These are phyloP conservation scores for Helminthosporium solani DNA, from an alignment of 2,329 filamentous ascomycete species.

Conservation along the genomic window DNA sequence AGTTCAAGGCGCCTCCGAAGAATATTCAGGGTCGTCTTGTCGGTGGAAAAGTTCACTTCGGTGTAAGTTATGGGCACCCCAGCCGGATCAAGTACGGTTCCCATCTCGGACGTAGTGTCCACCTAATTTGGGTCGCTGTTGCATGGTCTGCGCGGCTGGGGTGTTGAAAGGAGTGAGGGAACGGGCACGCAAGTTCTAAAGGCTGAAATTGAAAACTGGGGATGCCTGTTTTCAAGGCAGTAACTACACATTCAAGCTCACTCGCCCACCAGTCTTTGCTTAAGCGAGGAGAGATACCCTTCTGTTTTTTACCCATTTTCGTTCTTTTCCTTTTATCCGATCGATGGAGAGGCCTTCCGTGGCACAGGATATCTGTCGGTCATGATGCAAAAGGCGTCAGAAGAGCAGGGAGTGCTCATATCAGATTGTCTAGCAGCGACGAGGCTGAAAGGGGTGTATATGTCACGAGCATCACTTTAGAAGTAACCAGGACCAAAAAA, in stretches of 20 bases:
- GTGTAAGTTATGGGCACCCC: background rate
- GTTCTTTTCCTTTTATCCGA: slow-evolving; percentile 10
- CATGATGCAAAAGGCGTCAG: background rate
- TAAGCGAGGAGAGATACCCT: slow-evolving; percentile 42
- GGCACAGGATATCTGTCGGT: slow-evolving; percentile 12
- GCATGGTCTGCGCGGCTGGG: slow-evolving; percentile 13
- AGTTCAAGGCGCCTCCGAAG: slow-evolving; percentile 21
- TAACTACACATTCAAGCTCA: slow-evolving; percentile 34
- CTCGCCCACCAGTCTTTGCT: slow-evolving; percentile 37
- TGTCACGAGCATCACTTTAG: slow-evolving; percentile 34
- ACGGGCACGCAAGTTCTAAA: slow-evolving; percentile 23
- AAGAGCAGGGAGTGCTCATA: slow-evolving; percentile 17
- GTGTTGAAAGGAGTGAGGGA: slow-evolving; percentile 23
- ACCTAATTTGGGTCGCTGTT: slow-evolving; percentile 35
- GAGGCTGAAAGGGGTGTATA: slow-evolving; percentile 29
- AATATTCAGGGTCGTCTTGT: slow-evolving; percentile 21
- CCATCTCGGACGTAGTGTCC: slow-evolving; percentile 30
- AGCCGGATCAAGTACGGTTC: slow-evolving; percentile 16
- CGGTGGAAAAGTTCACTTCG: slow-evolving; percentile 12
- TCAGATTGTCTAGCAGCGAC: slow-evolving; percentile 36
- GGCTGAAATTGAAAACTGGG: slow-evolving; percentile 40
- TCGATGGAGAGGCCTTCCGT: slow-evolving; percentile 12
- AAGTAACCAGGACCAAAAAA: slow-evolving; percentile 27
- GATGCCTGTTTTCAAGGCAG: slow-evolving; percentile 11
- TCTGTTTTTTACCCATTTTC: slow-evolving; percentile 23